Evolutionary conservation across 148 eudicot genomes (phyloP), one percentile per base, ranked within the genome.

Genomic region (Cornus controversa): DNA sequence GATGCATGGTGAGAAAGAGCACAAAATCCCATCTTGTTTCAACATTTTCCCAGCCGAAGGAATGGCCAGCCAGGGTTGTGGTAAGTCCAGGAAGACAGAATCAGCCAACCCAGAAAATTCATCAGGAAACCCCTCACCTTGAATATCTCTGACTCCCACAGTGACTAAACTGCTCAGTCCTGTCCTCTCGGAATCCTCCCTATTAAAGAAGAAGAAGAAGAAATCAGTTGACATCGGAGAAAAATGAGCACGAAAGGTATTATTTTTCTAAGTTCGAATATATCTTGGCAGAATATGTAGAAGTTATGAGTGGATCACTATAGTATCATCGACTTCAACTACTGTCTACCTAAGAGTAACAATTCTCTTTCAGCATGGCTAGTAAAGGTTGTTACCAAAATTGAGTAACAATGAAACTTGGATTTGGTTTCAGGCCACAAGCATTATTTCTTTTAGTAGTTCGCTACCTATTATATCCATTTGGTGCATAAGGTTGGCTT

Each of bases 1-100:
- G 80, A 95, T 95, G 85, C 97, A 95, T 10, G 98, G 98, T 13
- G 98, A 95, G 78, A 95, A 95, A 29, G 98, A 95, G 86, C 98
- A 93, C 86, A 95, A 74, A 72, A 91, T 78, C 22, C 91, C 98
- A 81, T 95, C 97, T 76, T 87, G 88, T 72, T 93, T 91, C 85
- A 95, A 82, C 94, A 95, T 91, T 82, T 91, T 90, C 13, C 86
- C 91, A 34, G 85, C 97, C 66, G 94, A 95, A 60, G 96, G 98
- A 76, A 95, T 91, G 67, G 93, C 96, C 70, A 91, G 85, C 98
- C 98, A 95, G 25, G 98, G 98, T 73, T 91, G 93, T 47, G 98
- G 97, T 78, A 95, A 85, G 79, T 95, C 98, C 63, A 93, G 82
- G 84, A 91, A 95, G 65, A 86, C 93, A 18, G 97, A 84, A 85